Evolutionary conservation across 306 rosid species (phyloP).

Genomic region (Ceratonia siliqua): DNA sequence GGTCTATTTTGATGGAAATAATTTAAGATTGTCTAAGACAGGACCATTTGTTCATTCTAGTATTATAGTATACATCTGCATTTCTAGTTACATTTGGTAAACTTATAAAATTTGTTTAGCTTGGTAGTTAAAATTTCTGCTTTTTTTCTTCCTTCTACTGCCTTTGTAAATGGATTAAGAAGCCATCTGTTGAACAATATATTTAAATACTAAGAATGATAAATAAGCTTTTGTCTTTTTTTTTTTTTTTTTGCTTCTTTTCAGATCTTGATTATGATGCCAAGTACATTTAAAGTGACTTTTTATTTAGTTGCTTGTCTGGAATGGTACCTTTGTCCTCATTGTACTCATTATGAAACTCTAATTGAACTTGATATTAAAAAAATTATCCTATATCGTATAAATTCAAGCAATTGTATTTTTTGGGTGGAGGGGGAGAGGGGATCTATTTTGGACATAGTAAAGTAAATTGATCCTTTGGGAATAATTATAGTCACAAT

Average conservation of each 20-base stretch:
- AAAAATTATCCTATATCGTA: too few relatives aligned
- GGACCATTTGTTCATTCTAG: constrained; percentile 12
- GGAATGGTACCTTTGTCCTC: background rate
- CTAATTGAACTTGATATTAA: too few relatives aligned
- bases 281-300: background rate
- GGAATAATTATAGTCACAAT: constrained; percentile 31
- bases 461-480: constrained; percentile 21
- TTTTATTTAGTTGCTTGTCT: background rate
- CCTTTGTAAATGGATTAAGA: background rate
- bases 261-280: background rate
- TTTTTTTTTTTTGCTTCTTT: too few relatives aligned
- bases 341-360: background rate
- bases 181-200: constrained; percentile 7
- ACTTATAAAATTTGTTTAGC: background rate
- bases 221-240: too few relatives aligned
- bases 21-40: background rate
- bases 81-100: background rate
- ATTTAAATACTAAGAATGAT: constrained; percentile 18
- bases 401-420: too few relatives aligned
- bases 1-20: constrained; percentile 2
- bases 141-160: background rate
- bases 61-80: background rate
- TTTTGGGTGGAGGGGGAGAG: too few relatives aligned
- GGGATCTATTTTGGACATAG: background rate
- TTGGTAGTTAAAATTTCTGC: background rate